phyloP scores from a whole-genome alignment of 2,329 filamentous ascomycete genomes.

The Trichoderma sp. region DNA sequence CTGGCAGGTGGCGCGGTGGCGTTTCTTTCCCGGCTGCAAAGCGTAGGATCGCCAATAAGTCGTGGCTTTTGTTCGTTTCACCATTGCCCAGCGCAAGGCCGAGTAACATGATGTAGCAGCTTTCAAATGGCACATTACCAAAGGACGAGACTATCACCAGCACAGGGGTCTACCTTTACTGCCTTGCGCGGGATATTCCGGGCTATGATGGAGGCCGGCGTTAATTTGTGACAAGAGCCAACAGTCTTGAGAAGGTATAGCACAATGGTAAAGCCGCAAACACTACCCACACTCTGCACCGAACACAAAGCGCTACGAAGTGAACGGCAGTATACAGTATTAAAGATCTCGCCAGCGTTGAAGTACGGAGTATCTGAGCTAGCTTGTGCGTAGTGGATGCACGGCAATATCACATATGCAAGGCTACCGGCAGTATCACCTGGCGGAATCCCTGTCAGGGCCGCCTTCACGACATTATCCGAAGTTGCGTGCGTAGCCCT shows the following conservation, averaged over 20 bases:
- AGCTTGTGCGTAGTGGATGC: constrained; percentile 6
- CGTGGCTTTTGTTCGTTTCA: constrained; percentile 14
- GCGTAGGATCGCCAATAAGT: constrained; percentile 23
- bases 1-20: constrained; percentile 15
- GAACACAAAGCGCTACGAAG: background rate
- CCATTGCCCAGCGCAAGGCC: constrained; percentile 4
- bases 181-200: constrained; percentile 12
- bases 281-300: background rate
- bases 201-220: background rate
- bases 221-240: constrained; percentile 13
- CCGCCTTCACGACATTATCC: constrained; percentile 26
- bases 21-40: constrained; percentile 19
- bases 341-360: constrained; percentile 6
- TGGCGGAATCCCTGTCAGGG: constrained; percentile 17
- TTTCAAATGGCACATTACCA: background rate
- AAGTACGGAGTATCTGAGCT: background rate
- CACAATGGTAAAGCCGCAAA: background rate
- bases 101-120: constrained; percentile 11
- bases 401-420: constrained; percentile 28
- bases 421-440: constrained; percentile 26
- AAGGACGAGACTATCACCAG: background rate
- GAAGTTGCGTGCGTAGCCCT: constrained; percentile 15
- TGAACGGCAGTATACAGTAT: constrained; percentile 6
- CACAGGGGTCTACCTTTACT: constrained; percentile 8
- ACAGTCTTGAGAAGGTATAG: background rate